Evolutionary conservation across 495 filamentous ascomycete genomes (phyloP), one percentile per base, ranked within the genome.

Genomic region (Apodospora peruviana): DNA sequence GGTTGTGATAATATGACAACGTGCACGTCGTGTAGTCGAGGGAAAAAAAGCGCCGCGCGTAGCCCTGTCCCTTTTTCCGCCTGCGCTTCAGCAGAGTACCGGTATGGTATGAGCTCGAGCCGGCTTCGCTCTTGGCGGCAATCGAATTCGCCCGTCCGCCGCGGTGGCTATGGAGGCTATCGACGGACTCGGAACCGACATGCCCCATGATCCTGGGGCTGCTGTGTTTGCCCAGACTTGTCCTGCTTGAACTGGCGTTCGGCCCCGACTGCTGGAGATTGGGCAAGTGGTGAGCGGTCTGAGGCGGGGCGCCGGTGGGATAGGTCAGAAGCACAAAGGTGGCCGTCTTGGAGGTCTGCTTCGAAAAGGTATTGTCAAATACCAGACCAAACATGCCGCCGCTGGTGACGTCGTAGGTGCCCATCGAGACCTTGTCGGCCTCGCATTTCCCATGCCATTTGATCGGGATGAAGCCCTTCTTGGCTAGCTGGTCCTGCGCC

Each of bases 301-400:
- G 88, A 0, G 94, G 93, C 18, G 90, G 85, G 12, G 83, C 73
- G 52, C 83, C 83, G 29, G 88, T 90, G 25, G 91, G 90, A 57
- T 97, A 96, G 12, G 89, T 96, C 54, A 97, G 77, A 37, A 97
- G 79, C 17, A 96, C 91, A 53, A 97, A 87, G 17, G 91, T 97
- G 11, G 87, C 88, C 34, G 86, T 95, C 69, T 98, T 98, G 43
- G 90, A 89, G 35, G 89, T 82, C 61, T 90, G 86, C 70, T 96
- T 97, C 42, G 91, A 94, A 65, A 97, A 97, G 25, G 94, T 98
- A 62, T 98, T 98, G 77, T 98, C 93, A 62, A 98, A 96, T 21
- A 97, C 88, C 46, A 98, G 75, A 24, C 89, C 93, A 66, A 94
- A 98, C 82, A 96, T 96, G 48, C 91, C 93, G 2, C 86, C 88